Evolutionary conservation across 1,284 basidiomycete species (phyloP), one percentile per base, ranked within the genome.

Genomic region (Marasmius tenuissimus): DNA sequence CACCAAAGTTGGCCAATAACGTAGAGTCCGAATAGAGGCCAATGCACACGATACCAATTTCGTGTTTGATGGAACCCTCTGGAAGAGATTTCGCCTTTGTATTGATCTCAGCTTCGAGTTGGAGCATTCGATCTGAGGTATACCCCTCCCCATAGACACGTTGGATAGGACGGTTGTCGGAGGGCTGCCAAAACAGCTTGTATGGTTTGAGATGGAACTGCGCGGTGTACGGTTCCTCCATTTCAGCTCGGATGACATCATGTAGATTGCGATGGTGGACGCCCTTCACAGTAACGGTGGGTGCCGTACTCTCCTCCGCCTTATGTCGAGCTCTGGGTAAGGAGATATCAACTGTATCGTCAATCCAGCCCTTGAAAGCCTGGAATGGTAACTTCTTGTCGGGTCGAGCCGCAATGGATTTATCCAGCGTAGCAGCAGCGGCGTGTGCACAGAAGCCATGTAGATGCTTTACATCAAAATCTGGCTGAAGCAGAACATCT

Each of bases 1-100:
- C 67, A 0, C 75, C 72, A 57, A 76, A 76, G 34, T 72, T 65
- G 0, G 74, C 65, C 7, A 76, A 59, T 45, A 72, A 70, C 5
- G 72, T 76, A 0, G 68, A 54, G 60, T 69, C 69, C 5, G 66
- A 70, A 59, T 62, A 65, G 10, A 66, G 18, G 53, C 57, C 60
- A 4, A 60, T 45, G 35, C 38, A 47, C 14, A 48, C 39, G 51
- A 63, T 55, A 9, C 57, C 59, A 16, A 34, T 48, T 14, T 63
- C 54, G 9, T 56, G 18, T 8, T 56, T 47, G 8, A 37, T 39
- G 49, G 38, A 18, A 11, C 52, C 33, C 33, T 55, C 37, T 11
- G 52, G 27, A 14, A 61, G 22, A 18, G 12, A 14, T 16, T 38
- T 38, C 6, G 18, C 27, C 20, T 50, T 18, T 3, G n/a, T 20